Percentiles rank a stretch among this genome's conserved stretches.
Evolutionary conservation across 2,329 filamentous ascomycete species (phyloP).

Genomic region (Hypocreales sp.): DNA sequence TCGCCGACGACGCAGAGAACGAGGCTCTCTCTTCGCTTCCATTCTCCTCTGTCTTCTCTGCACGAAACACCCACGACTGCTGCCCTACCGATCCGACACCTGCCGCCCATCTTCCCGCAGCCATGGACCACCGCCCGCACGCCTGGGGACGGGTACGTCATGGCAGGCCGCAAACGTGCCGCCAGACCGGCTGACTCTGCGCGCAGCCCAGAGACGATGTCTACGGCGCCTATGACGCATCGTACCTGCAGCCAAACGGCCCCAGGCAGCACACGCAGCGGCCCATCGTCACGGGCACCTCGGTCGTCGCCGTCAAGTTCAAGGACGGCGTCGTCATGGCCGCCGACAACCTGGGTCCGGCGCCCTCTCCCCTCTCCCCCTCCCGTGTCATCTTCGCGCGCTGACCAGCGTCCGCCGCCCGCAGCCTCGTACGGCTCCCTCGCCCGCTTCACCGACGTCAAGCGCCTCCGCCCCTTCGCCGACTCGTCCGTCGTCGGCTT

Average conservation of each 20-base stretch:
- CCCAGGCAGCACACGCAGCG: constrained; percentile 81
- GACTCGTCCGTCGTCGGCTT: constrained; percentile 76
- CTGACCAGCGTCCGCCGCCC: not conserved
- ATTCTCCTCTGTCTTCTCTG: not conserved
- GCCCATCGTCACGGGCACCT: constrained; percentile 91
- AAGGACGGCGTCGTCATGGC: constrained; percentile 93
- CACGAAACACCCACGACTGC: no score
- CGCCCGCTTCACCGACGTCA: constrained; percentile 91
- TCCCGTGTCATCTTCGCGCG: not conserved
- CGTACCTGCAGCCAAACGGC: constrained; percentile 56
- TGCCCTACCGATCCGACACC: no score
- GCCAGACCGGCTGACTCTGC: not conserved
- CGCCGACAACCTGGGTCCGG: constrained; percentile 82
- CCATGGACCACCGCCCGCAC: constrained; percentile 60
- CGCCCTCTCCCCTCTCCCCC: constrained; percentile 1
- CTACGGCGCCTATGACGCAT: constrained; percentile 83
- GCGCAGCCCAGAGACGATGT: constrained; percentile 86
- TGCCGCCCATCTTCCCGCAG: no score
- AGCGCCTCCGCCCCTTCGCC: constrained; percentile 84
- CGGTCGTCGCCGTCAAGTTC: constrained; percentile 89
- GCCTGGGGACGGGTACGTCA: constrained; percentile 54
- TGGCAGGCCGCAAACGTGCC: no score
- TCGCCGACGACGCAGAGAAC: no score
- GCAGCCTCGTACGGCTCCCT: constrained; percentile 92
- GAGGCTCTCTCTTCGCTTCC: not conserved